Evolutionary conservation across 164 flowering plant species (phyloP), one percentile per base, ranked within the genome.

Genomic region (Annona squamosa): DNA sequence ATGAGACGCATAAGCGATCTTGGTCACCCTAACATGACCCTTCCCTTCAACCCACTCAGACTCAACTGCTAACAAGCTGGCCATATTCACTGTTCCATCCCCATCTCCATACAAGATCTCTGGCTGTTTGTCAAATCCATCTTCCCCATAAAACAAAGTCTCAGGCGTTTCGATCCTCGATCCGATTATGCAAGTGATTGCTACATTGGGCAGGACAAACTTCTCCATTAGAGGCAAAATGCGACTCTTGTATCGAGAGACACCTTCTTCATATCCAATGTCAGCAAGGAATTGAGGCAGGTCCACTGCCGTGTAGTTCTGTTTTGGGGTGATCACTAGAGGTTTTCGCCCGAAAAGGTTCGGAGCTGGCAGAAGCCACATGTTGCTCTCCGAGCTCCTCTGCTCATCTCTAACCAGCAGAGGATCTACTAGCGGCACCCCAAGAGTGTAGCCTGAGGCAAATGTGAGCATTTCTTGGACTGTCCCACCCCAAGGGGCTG

Each of bases 401-500:
- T 93, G 97, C 68, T 93, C 91, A 1, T 67, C 87, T 66, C 98
- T 81, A 1, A 95, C 97, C 0, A 86, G 75, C 75, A 91, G 74
- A 1, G 98, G 97, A 13, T 93, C 75, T 1, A 90, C 97, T 4
- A 93, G 68, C 0, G 99, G 98, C 0, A 93, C 92, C 3, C 91
- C 95, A 0, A 95, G 83, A 0, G 99, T 71, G 75, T 85, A 79
- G 10, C 99, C 99, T 0, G 98, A 93, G 4, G 97, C 99, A 57
- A 95, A 91, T 1, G 96, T 90, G 80, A 83, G 87, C 90, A 93
- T 83, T 71, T 87, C 86, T 13, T 86, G 83, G 2, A 91, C 89
- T 0, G 98, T 88, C 65, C 99, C 98, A 42, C 90, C 97, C 97
- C 98, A 95, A 0, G 99, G 99, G 0, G 97, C 79, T 0, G 97